These are phyloP conservation scores for Cenchrus americanus DNA, from an alignment of 176 grass and related monocot species.

Conservation along the genomic window DNA sequence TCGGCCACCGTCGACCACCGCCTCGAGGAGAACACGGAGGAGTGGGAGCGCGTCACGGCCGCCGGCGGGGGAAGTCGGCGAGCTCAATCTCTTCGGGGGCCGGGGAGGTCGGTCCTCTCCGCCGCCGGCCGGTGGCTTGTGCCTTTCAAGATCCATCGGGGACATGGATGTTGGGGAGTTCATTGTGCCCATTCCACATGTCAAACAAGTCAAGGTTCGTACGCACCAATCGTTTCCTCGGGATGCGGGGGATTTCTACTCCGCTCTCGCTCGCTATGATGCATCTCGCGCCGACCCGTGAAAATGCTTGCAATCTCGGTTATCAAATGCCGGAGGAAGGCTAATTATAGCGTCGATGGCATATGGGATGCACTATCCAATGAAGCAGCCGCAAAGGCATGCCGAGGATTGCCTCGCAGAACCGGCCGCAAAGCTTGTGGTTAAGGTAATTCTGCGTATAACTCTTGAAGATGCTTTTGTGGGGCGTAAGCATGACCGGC, in stretches of 20 bases:
- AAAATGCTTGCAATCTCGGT: constrained; percentile 52
- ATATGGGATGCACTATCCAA: constrained; percentile 95
- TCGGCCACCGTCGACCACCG: constrained; percentile 88
- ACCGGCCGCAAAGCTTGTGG: constrained; percentile 86
- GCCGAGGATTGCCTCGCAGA: constrained; percentile 83
- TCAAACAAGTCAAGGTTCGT: constrained; percentile 94
- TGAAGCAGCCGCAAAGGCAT: constrained; percentile 80
- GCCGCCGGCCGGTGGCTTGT: constrained; percentile 99
- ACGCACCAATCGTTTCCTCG: not conserved
- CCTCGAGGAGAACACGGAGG: constrained; percentile 86
- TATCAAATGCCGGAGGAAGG: constrained; percentile 82
- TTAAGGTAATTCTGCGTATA: constrained; percentile 69
- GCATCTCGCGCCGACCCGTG: not conserved
- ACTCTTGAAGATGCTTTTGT: not conserved
- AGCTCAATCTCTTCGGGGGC: constrained; percentile 83
- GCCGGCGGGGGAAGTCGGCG: constrained; percentile 90
- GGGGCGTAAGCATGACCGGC: not conserved
- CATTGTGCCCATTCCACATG: constrained; percentile 96
- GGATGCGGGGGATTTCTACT: not conserved
- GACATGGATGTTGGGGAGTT: constrained; percentile 98
- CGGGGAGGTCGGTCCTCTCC: constrained; percentile 92
- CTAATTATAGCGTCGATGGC: constrained; percentile 97
- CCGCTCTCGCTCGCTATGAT: not conserved
- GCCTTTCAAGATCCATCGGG: constrained; percentile 92
- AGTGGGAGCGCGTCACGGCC: constrained; percentile 81